A percentile compares a stretch with the other conserved stretches of the same genome.
Evolutionary conservation across 345 rosid genomes (phyloP).

Genomic region (Firmiana major): DNA sequence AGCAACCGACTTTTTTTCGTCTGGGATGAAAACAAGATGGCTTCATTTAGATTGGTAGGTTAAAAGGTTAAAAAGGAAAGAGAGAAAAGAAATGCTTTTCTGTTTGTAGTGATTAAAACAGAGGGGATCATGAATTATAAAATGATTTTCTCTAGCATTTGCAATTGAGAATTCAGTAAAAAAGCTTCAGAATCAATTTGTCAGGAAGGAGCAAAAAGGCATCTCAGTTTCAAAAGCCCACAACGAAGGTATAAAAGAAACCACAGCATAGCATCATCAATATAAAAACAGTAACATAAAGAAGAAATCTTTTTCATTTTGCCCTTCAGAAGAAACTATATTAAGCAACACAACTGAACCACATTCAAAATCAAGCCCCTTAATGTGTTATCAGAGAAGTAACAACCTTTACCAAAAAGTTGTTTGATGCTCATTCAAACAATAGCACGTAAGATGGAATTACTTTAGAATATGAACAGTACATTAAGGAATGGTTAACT

Average conservation of each 20-base stretch:
- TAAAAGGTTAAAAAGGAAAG: background rate
- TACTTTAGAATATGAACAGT: background rate
- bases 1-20: background rate
- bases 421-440: slow-evolving; percentile 3
- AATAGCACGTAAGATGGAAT: background rate
- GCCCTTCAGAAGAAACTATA: background rate
- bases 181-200: too few relatives aligned
- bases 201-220: background rate
- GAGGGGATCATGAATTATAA: background rate
- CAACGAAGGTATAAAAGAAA: background rate
- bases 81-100: background rate
- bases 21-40: background rate
- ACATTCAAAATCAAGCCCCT: background rate
- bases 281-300: background rate
- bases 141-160: background rate
- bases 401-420: background rate
- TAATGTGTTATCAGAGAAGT: background rate
- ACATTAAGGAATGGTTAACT: background rate
- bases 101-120: background rate
- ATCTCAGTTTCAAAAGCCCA: background rate
- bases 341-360: background rate
- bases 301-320: background rate
- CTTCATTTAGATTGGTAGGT: background rate
- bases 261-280: background rate
- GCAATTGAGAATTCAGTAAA: background rate